A percentile compares a stretch with the other conserved stretches of the same genome.
These are phyloP conservation scores for Mytilinidion resinicola DNA, from an alignment of 495 filamentous ascomycete genomes.

Conservation along the genomic window DNA sequence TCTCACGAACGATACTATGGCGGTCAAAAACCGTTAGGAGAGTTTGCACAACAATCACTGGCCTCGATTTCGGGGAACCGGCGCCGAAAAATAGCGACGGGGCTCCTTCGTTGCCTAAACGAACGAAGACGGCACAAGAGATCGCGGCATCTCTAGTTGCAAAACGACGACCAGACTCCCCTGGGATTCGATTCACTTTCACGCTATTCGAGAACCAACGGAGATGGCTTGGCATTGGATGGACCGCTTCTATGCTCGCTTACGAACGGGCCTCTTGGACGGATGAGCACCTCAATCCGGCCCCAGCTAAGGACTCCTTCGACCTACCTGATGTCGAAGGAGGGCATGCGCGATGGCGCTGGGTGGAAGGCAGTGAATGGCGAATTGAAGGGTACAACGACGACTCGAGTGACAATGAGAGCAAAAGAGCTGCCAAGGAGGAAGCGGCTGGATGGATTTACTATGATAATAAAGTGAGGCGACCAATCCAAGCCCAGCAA, in stretches of 20 bases:
- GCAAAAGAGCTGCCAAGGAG: constrained; percentile 33
- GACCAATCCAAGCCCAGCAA: background rate
- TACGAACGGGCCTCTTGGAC: constrained; percentile 90
- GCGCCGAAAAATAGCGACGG: constrained; percentile 5
- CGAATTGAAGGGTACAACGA: constrained; percentile 66
- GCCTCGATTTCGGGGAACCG: constrained; percentile 57
- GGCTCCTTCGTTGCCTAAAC: constrained; percentile 19
- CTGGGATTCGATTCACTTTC: constrained; percentile 90
- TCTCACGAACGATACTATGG: constrained; percentile 86
- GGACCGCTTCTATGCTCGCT: constrained; percentile 83
- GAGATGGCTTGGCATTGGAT: constrained; percentile 89
- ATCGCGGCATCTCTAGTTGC: constrained; percentile 31
- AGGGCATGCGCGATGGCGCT: constrained; percentile 77
- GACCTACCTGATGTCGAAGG: constrained; percentile 80
- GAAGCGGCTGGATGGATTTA: constrained; percentile 87
- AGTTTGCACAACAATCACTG: constrained; percentile 63
- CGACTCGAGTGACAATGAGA: constrained; percentile 43
- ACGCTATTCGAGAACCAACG: constrained; percentile 95
- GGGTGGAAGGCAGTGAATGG: constrained; percentile 82
- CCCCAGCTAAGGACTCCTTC: constrained; percentile 73
- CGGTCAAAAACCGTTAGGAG: constrained; percentile 68
- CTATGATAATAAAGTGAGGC: constrained; percentile 86
- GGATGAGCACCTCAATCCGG: constrained; percentile 83
- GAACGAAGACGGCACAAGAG: constrained; percentile 27
- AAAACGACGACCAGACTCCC: constrained; percentile 50